These are phyloP conservation scores for Metschnikowia lachancei DNA, from an alignment of 805 yeast species.

Conservation along the genomic window DNA sequence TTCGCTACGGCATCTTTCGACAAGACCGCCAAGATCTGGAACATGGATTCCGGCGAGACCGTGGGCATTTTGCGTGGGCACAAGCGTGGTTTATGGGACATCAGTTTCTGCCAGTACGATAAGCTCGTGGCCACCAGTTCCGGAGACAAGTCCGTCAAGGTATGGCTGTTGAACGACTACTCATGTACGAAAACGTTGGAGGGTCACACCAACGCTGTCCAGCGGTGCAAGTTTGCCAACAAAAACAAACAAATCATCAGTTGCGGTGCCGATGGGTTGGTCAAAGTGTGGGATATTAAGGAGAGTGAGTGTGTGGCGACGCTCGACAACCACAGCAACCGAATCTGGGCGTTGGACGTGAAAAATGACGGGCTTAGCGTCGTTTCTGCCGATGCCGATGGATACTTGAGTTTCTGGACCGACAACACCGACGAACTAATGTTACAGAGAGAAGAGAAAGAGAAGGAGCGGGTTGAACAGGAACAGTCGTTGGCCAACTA, in stretches of 20 bases:
- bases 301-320: slow-evolving; percentile 73
- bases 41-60: slow-evolving; percentile 78
- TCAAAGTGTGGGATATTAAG: slow-evolving; percentile 83
- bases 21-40: slow-evolving; percentile 89
- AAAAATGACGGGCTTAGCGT: slow-evolving; percentile 65
- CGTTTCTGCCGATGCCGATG: slow-evolving; percentile 92
- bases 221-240: slow-evolving; percentile 70
- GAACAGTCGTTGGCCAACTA: slow-evolving; percentile 83
- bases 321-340: slow-evolving; percentile 84
- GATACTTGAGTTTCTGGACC: slow-evolving; percentile 82
- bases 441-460: slow-evolving; percentile 48
- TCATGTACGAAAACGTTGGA: slow-evolving; percentile 80
- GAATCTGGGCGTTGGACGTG: slow-evolving; percentile 86
- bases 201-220: slow-evolving; percentile 92
- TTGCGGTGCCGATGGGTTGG: slow-evolving; percentile 92
- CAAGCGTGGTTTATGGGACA: slow-evolving; percentile 92
- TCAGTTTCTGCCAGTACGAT: slow-evolving; percentile 76
- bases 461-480: slow-evolving; percentile 66
- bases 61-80: slow-evolving; percentile 85
- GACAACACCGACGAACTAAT: slow-evolving; percentile 79
- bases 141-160: slow-evolving; percentile 86
- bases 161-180: slow-evolving; percentile 83
- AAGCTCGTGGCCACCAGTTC: slow-evolving; percentile 77
- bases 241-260: slow-evolving; percentile 65
- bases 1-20: slow-evolving; percentile 96